A percentile compares a stretch with the other conserved stretches of the same genome.
Evolutionary conservation across 2,329 filamentous ascomycete species (phyloP).

Genomic region (Fusarium brachygibbosum): DNA sequence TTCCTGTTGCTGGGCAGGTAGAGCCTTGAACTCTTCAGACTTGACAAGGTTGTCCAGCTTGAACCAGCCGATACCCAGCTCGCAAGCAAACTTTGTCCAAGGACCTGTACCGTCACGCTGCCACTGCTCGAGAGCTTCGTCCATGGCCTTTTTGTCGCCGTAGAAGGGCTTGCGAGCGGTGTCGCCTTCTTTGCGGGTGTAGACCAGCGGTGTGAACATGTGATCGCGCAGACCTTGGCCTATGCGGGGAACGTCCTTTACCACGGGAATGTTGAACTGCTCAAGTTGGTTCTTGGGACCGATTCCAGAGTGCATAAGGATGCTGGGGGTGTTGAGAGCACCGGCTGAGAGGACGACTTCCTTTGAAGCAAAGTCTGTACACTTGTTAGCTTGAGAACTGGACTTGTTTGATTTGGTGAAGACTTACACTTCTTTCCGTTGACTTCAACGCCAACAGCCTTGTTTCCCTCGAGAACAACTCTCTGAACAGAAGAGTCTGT

Average conservation of each 20-base stretch:
- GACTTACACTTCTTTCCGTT: slow-evolving; percentile 38
- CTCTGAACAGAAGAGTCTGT: slow-evolving; percentile 38
- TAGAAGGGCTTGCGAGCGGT: slow-evolving; percentile 63
- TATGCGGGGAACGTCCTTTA: slow-evolving; percentile 54
- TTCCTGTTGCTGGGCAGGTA: slow-evolving; percentile 59
- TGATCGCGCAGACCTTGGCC: slow-evolving; percentile 60
- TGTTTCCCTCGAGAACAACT: slow-evolving; percentile 36
- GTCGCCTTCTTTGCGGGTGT: slow-evolving; percentile 57
- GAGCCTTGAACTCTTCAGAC: slow-evolving; percentile 63
- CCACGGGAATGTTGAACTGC: slow-evolving; percentile 26
- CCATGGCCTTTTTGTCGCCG: slow-evolving; percentile 57
- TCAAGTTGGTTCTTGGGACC: slow-evolving; percentile 33
- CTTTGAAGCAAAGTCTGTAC: slow-evolving; percentile 52
- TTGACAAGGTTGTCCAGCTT: slow-evolving; percentile 58
- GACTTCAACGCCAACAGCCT: slow-evolving; percentile 37
- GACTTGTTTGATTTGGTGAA: fast-evolving
- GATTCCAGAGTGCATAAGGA: slow-evolving; percentile 56
- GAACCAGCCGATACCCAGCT: slow-evolving; percentile 59
- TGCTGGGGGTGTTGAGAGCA: slow-evolving; percentile 57
- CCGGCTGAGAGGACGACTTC: slow-evolving; percentile 62
- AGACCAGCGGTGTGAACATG: slow-evolving; percentile 55
- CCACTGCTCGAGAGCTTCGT: slow-evolving; percentile 63
- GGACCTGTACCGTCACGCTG: slow-evolving; percentile 57
- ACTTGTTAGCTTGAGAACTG: neutral
- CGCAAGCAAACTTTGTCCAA: slow-evolving; percentile 57